Base-by-base conservation (phyloP, 2,329 filamentous ascomycete species). In the Colletotrichum zoysiae region DNA sequence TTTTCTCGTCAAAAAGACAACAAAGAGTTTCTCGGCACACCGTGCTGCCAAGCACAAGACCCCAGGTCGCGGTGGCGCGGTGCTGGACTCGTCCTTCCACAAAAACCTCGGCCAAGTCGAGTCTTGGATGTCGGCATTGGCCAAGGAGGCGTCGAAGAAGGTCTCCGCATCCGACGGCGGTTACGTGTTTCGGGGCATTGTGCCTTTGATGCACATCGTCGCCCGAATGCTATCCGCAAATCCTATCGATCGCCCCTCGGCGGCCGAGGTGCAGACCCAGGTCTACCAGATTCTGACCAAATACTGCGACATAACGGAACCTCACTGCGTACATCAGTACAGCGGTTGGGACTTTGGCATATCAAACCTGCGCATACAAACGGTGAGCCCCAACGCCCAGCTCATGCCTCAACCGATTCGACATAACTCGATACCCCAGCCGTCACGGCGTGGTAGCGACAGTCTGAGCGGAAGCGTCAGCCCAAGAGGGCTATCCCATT, bases 51-150 rank as follows among this genome's bases (percentile, higher is more conserved):
- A 90, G 77, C 89, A 92, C 78, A 91, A 90, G 77, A 87, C 82
- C 51, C 80, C 86, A 18, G 86, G 87, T 0, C 82, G 87, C 33
- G 89, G 89, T 40, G 89, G 89, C 16, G 90, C 89, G 7, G 86
- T 91, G 1, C 85, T 87, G 9, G 92, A 94, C 80, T 87, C 91
- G 0, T 93, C 91, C 0, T 95, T 93, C 79, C 92, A 94, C 79
- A 88, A 88, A 74, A 93, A 94, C 75, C 83, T 92, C 1, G 86
- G 88, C 20, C 91, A 92, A 78, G 86, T 94, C 2, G 88, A 92
- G 74, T 85, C 84, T 18, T 95, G 92, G 92, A 91, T 93, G 83
- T 82, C 83, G 1, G 81, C 81, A 2, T 81, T 93, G 5, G 87
- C 88, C 42, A 88, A 88, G 70, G 88, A 91, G n/a, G 89, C 88